Conservation (phyloP, 1,284 basidiomycete genomes). For the Stygiomarasmius scandens region DNA sequence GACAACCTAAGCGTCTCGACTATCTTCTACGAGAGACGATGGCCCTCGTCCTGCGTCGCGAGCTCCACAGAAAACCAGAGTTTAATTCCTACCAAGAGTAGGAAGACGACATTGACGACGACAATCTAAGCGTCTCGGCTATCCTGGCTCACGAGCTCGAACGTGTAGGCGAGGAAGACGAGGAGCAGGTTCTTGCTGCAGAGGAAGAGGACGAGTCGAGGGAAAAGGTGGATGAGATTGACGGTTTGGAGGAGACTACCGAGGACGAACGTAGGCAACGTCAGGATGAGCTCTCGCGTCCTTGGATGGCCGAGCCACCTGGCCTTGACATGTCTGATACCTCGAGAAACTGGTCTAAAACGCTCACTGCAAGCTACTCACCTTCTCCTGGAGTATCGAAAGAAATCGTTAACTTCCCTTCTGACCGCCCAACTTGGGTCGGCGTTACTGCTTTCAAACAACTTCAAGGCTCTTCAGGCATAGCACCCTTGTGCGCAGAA, state of each 20-base stretch:
- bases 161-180: slow-evolving; percentile 75
- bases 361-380: slow-evolving; percentile 13
- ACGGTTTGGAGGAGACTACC: too few species aligned
- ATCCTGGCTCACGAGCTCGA: slow-evolving; percentile 71
- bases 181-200: slow-evolving; percentile 54
- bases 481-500: slow-evolving; percentile 81
- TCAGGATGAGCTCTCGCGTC: slow-evolving; percentile 64
- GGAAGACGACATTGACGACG: slow-evolving; percentile 41
- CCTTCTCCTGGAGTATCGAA: slow-evolving; percentile 20
- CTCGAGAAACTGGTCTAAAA: slow-evolving; percentile 28
- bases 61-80: slow-evolving; percentile 8
- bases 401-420: slow-evolving; percentile 55
- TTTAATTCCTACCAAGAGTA: too few species aligned
- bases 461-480: slow-evolving; percentile 55
- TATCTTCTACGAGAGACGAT: slow-evolving; percentile 71
- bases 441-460: slow-evolving; percentile 74
- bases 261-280: slow-evolving; percentile 42
- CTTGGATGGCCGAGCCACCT: slow-evolving; percentile 76
- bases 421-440: slow-evolving; percentile 79
- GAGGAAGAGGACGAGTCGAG: slow-evolving; percentile 32
- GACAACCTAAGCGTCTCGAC: slow-evolving; percentile 65
- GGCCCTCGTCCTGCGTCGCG: slow-evolving; percentile 37
- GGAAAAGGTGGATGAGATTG: slow-evolving; percentile 44
- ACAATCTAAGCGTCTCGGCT: slow-evolving; percentile 63
- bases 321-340: slow-evolving; percentile 71